Evolutionary conservation across 176 grass and related monocot species (phyloP), one percentile per base, ranked within the genome.

Genomic region (Typha latifolia): DNA sequence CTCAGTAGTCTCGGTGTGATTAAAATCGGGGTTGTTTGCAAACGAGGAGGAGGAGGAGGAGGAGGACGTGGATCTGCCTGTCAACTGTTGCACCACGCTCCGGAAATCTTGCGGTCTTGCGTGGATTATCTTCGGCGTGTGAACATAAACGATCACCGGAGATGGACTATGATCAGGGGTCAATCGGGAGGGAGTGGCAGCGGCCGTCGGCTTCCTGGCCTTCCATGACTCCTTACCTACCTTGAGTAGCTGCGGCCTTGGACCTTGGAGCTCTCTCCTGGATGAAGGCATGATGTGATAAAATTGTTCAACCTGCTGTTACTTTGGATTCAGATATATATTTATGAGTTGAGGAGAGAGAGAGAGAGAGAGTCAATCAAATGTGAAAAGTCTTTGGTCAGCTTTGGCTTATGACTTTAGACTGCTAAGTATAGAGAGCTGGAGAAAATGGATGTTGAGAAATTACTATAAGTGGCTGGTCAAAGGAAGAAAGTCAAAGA

Each of bases 11-110:
- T 37, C 34, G 7, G 34, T 8, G 0, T 8, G 34, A 37, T 8
- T 8, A 6, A 8, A 37, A 8, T 37, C 4, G 34, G 34, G 4
- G 7, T 37, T 37, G 34, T 37, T 8, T 6, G 34, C 34, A 8
- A 2, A 6, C 34, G 5, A 37, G 34, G 34, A 37, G 1, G 34
- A 37, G 2, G 72, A 43, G 0, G 71, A 0, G 27, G 7, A 0
- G 13, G 49, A 11, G 37, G 62, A 8, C 14, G 66, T 11, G 1
- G n/a, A 73, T 52, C 57, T 86, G 61, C 87, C 87, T 7, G 87
- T 90, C 16, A 90, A 69, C 16, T 84, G 66, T 77, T 90, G 87
- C 72, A 90, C 87, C 62, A 90, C 84, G 32, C 64, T 61, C 83
- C 82, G 86, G 79, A 90, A 90, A 63, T 90, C 83, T 22, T 86